Percentiles rank a stretch among this genome's conserved stretches.
These are phyloP conservation scores for Fonsecaea nubica DNA, from an alignment of 2,329 filamentous ascomycete species.

Conservation along the genomic window DNA sequence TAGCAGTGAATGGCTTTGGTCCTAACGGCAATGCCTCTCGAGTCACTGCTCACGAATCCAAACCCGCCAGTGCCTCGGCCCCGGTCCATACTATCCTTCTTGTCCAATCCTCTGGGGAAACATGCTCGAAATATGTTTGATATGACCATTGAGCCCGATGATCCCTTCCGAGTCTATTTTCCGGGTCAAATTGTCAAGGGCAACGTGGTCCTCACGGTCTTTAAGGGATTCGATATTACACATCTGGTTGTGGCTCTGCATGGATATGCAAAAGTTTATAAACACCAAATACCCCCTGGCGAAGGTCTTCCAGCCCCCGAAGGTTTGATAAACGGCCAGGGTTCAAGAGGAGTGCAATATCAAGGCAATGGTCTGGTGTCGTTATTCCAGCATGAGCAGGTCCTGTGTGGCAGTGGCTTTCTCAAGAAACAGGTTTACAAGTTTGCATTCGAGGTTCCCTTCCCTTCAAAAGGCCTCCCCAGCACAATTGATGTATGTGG, in stretches of 20 bases:
- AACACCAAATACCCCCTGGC: slow-evolving; percentile 64
- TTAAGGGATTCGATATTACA: slow-evolving; percentile 67
- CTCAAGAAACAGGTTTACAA: slow-evolving; percentile 69
- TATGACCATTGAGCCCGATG: slow-evolving; percentile 67
- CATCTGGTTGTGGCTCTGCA: slow-evolving; percentile 69
- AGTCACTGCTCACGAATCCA: slow-evolving; percentile 50
- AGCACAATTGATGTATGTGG: slow-evolving; percentile 89
- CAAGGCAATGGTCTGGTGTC: slow-evolving; percentile 70
- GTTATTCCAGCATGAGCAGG: slow-evolving; percentile 69
- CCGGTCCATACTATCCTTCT: slow-evolving; percentile 58
- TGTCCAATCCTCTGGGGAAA: slow-evolving; percentile 62
- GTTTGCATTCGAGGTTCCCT: slow-evolving; percentile 69
- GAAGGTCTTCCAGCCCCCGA: slow-evolving; percentile 59
- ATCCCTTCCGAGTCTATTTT: slow-evolving; percentile 67
- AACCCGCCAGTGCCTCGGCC: slow-evolving; percentile 49
- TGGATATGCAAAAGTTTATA: slow-evolving; percentile 70
- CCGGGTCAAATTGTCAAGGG: slow-evolving; percentile 69
- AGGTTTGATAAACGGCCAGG: slow-evolving; percentile 61
- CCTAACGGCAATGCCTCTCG: slow-evolving; percentile 39
- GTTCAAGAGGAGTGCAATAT: slow-evolving; percentile 60
- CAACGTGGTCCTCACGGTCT: slow-evolving; percentile 64
- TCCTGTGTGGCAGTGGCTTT: slow-evolving; percentile 69
- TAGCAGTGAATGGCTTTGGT: slow-evolving; percentile 35
- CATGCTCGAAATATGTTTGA: slow-evolving; percentile 64
- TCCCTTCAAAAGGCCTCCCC: slow-evolving; percentile 66